Evolutionary conservation across 2,329 filamentous ascomycete species (phyloP).

Genomic region (Fusarium sp.): DNA sequence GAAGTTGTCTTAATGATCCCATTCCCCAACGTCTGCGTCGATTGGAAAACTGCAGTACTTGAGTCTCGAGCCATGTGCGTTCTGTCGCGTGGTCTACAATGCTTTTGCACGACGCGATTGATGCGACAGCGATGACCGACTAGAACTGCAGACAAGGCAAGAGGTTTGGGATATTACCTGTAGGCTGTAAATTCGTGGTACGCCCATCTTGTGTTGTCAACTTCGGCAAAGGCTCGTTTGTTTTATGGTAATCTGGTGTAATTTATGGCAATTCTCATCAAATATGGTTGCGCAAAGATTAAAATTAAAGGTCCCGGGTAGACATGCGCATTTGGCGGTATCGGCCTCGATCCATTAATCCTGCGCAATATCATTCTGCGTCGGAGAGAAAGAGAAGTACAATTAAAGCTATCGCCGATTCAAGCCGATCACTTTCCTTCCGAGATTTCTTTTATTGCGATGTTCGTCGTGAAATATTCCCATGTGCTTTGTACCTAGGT

Average conservation of each 20-base stretch:
- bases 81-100: no score
- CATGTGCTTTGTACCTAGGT: no score
- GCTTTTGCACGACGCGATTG: background rate
- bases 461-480: background rate
- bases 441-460: background rate
- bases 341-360: background rate
- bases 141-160: background rate
- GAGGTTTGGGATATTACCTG: accelerated
- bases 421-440: accelerated
- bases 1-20: background rate
- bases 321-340: background rate
- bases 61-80: no score
- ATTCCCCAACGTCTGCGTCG: accelerated
- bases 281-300: background rate
- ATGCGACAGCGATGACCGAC: background rate
- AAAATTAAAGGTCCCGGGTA: background rate
- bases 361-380: accelerated
- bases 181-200: background rate
- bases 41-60: accelerated
- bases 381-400: accelerated
- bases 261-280: background rate
- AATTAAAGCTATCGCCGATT: background rate
- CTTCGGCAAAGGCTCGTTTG: background rate
- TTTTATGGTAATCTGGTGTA: background rate
- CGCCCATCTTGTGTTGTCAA: background rate